These are phyloP conservation scores for Corymbia calophylla DNA, from an alignment of 441 rosid species.

Conservation along the genomic window DNA sequence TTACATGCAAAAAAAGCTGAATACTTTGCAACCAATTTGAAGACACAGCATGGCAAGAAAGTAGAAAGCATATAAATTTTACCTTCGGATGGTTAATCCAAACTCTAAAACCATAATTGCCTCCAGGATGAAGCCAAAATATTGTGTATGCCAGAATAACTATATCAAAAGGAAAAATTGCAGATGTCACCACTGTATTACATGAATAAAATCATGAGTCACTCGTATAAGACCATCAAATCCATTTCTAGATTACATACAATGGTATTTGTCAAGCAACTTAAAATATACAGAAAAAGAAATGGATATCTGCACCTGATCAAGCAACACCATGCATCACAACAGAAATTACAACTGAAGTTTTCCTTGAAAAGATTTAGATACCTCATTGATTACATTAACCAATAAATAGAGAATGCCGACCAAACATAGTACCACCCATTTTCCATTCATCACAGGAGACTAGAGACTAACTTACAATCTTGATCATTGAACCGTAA, in stretches of 20 bases:
- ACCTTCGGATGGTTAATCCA: constrained; percentile 84
- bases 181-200: not conserved
- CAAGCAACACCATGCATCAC: not conserved
- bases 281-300: not conserved
- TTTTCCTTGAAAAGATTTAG: not conserved
- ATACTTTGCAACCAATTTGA: not conserved
- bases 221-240: constrained; percentile 2
- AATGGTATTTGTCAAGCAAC: not conserved
- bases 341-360: not conserved
- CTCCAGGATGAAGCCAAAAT: constrained; percentile 77
- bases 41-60: not conserved
- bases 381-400: not conserved
- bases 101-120: constrained; percentile 93
- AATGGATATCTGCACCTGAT: not conserved
- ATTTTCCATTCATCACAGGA: not conserved
- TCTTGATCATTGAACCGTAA: not conserved
- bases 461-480: not conserved
- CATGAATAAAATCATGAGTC: not conserved
- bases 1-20: not conserved
- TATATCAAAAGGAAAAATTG: constrained; percentile 10
- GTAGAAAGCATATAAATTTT: not conserved
- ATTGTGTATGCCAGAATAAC: constrained; percentile 78
- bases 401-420: not conserved
- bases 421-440: not conserved
- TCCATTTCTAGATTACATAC: not conserved